These are phyloP conservation scores for Jamesozyma rosinii DNA, from an alignment of 805 yeast genomes.

Conservation along the genomic window DNA sequence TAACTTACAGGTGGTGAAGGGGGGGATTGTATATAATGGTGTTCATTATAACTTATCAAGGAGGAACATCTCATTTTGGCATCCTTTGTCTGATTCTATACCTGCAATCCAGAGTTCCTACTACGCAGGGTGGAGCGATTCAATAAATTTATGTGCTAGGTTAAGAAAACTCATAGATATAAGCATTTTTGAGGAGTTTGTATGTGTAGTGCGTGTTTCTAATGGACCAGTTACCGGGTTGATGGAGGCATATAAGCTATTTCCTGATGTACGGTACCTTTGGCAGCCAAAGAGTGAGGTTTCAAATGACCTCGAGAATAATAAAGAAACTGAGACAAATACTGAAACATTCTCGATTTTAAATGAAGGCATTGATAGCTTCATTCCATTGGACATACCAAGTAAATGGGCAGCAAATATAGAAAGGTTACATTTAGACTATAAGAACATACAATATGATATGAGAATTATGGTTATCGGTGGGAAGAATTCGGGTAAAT, in stretches of 20 bases:
- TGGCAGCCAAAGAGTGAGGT: constrained; percentile 16
- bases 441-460: constrained; percentile 17
- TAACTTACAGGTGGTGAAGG: constrained; percentile 23
- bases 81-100: constrained; percentile 24
- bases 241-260: constrained; percentile 10
- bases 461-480: constrained; percentile 33
- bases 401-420: constrained; percentile 17
- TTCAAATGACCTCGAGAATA: neutral
- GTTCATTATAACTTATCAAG: constrained; percentile 26
- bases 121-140: constrained; percentile 29
- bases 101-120: constrained; percentile 23
- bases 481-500: constrained; percentile 74
- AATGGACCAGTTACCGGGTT: constrained; percentile 11
- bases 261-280: constrained; percentile 14
- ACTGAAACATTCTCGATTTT: constrained; percentile 11
- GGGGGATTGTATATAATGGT: constrained; percentile 27
- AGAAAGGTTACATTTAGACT: constrained; percentile 17
- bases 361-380: constrained; percentile 6
- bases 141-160: constrained; percentile 6
- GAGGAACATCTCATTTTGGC: constrained; percentile 17
- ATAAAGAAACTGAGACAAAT: neutral
- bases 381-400: constrained; percentile 13
- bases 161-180: constrained; percentile 5
- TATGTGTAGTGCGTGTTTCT: constrained; percentile 18
- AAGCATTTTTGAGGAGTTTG: constrained; percentile 12